phyloP scores from a whole-genome alignment of 306 rosid species.

The Potentilla sterilis region DNA sequence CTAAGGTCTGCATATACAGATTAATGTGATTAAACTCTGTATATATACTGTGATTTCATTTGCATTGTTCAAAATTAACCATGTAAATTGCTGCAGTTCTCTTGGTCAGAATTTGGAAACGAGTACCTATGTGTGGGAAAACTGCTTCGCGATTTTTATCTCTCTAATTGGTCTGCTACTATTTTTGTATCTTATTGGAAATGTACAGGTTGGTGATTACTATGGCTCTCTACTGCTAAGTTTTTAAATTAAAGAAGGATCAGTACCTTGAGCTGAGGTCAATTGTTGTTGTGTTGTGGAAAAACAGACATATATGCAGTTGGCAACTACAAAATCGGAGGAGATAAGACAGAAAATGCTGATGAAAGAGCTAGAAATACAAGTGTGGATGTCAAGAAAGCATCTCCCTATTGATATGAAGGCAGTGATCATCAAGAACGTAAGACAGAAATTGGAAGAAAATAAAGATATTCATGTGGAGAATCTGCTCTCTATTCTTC shows the following conservation, averaged over 20 bases:
- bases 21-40: background rate
- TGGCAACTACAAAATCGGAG: conserved; percentile 11
- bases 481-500: conserved; percentile 1
- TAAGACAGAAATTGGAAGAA: background rate
- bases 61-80: background rate
- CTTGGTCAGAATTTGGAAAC: conserved; percentile 17
- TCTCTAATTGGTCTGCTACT: conserved; percentile 21
- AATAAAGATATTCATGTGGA: conserved; percentile 16
- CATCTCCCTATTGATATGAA: background rate
- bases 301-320: conserved; percentile 10
- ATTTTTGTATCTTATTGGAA: conserved; percentile 23
- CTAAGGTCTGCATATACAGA: conserved; percentile 4
- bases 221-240: background rate
- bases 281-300: background rate
- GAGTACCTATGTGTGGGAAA: conserved; percentile 19
- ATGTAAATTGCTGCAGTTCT: conserved; percentile 3
- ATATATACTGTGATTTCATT: background rate
- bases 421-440: background rate
- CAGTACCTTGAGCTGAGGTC: background rate
- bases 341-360: conserved; percentile 12
- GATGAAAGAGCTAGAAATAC: conserved; percentile 7
- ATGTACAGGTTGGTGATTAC: conserved; percentile 20
- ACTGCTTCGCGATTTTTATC: conserved; percentile 15
- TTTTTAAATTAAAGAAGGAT: background rate
- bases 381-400: conserved; percentile 8